Percentiles rank a stretch among this genome's conserved stretches.
These are phyloP conservation scores for Kockovaella imperatae DNA, from an alignment of 768 basidiomycete genomes.

Conservation along the genomic window DNA sequence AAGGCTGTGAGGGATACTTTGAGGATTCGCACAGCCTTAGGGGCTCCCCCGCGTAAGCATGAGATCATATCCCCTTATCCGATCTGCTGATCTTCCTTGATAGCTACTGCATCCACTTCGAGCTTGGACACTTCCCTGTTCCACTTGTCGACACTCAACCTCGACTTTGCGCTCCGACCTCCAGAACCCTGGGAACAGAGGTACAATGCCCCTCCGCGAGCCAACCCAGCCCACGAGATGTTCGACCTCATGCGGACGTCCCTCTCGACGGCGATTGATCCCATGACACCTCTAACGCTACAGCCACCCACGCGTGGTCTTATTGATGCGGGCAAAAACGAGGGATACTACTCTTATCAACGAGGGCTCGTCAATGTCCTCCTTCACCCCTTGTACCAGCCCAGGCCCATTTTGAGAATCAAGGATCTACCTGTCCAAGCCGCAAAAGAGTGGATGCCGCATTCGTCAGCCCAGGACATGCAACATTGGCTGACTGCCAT, in stretches of 20 bases:
- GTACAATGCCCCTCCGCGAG: not conserved
- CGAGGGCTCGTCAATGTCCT: no score
- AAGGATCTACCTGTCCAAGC: not conserved
- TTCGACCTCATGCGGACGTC: constrained; percentile 4
- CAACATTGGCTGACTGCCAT: constrained; percentile 26
- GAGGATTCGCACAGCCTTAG: not conserved
- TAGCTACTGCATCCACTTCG: not conserved
- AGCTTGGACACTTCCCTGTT: constrained; percentile 3
- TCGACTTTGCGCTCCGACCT: constrained; percentile 17
- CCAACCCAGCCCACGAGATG: constrained; percentile 12
- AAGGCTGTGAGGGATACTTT: constrained; percentile 6
- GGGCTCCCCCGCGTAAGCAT: not conserved
- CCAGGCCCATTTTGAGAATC: not conserved
- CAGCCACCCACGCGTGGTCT: not conserved
- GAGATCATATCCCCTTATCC: not conserved
- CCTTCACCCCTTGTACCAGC: not conserved
- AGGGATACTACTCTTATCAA: not conserved
- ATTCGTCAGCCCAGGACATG: constrained; percentile 18
- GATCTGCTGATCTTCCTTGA: not conserved
- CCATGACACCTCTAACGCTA: constrained; percentile 5
- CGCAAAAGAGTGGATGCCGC: constrained; percentile 18
- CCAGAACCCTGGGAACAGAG: constrained; percentile 7
- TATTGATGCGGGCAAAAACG: not conserved
- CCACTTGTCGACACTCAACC: constrained; percentile 28
- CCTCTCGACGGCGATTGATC: constrained; percentile 5